Percentiles rank a stretch among this genome's conserved stretches.
Evolutionary conservation across 805 yeast species (phyloP).

Genomic region (Ogataea haglerorum): DNA sequence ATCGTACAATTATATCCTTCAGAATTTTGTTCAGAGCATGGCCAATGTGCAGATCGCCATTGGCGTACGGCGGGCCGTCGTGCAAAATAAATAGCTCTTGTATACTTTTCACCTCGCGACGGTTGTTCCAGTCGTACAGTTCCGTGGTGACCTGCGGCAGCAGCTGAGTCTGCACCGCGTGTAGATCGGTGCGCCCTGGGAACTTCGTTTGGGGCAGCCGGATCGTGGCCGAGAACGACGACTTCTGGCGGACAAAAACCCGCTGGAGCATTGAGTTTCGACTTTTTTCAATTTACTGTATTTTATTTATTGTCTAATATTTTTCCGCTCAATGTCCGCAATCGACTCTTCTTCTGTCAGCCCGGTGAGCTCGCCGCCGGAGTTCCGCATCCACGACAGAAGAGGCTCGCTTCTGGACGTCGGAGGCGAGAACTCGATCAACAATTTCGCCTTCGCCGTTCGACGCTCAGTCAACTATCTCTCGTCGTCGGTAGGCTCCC

Average conservation of each 20-base stretch:
- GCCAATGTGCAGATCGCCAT: slow-evolving; percentile 88
- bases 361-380: neutral
- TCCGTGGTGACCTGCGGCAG: slow-evolving; percentile 54
- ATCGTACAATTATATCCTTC: slow-evolving; percentile 81
- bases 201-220: slow-evolving; percentile 64
- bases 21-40: slow-evolving; percentile 88
- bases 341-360: slow-evolving; percentile 1
- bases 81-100: slow-evolving; percentile 64
- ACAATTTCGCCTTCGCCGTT: slow-evolving; percentile 36
- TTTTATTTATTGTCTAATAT: neutral
- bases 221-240: slow-evolving; percentile 25
- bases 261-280: neutral
- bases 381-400: slow-evolving; percentile 10
- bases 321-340: slow-evolving; percentile 5
- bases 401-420: slow-evolving; percentile 34
- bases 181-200: slow-evolving; percentile 55
- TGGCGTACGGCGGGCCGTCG: slow-evolving; percentile 99
- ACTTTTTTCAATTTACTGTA: neutral
- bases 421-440: slow-evolving; percentile 37
- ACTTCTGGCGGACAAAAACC: slow-evolving; percentile 3
- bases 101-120: slow-evolving; percentile 25
- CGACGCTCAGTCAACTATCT: slow-evolving; percentile 31
- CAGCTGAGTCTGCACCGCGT: slow-evolving; percentile 38
- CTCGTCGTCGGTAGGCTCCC: slow-evolving; percentile 23
- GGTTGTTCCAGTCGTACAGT: slow-evolving; percentile 63